Evolutionary conservation across 2,329 filamentous ascomycete genomes (phyloP).

Genomic region (Lachnellula willkommii): DNA sequence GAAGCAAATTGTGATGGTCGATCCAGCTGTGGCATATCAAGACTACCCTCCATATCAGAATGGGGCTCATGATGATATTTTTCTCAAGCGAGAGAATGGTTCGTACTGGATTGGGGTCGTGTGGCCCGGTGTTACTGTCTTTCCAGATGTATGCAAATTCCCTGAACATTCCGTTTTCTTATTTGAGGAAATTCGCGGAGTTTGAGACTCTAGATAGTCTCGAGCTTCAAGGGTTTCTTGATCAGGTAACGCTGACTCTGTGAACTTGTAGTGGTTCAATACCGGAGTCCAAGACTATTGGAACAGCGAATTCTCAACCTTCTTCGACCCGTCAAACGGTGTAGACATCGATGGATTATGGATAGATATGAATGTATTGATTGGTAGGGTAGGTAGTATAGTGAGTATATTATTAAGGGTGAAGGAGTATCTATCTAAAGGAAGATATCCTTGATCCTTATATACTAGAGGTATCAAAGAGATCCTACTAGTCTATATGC

Average conservation of each 20-base stretch:
- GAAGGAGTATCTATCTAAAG: too few relatives aligned
- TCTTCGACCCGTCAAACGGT: constrained; percentile 59
- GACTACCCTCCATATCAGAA: constrained; percentile 49
- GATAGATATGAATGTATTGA: constrained; percentile 75
- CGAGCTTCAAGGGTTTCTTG: too few relatives aligned
- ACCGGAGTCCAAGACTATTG: constrained; percentile 61
- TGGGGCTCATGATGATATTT: constrained; percentile 45
- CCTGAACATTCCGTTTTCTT: too few relatives aligned
- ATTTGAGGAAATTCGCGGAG: too few relatives aligned
- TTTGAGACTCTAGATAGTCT: too few relatives aligned
- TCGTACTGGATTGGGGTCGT: constrained; percentile 60
- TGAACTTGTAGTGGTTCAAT: constrained; percentile 53
- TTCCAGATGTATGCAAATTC: constrained; percentile 48
- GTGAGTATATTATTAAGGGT: too few relatives aligned
- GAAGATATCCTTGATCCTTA: constrained; percentile 30
- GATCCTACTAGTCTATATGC: too few relatives aligned
- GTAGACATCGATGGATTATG: constrained; percentile 74
- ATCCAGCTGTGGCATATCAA: constrained; percentile 55
- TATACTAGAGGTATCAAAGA: too few relatives aligned
- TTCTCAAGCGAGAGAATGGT: constrained; percentile 49
- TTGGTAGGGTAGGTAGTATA: too few relatives aligned
- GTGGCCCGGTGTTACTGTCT: constrained; percentile 68
- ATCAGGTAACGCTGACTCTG: too few relatives aligned
- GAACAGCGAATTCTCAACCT: constrained; percentile 59
- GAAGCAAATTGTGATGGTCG: constrained; percentile 73